Conservation (phyloP, 2,329 filamentous ascomycete genomes). For the Cladosporium sp. region DNA sequence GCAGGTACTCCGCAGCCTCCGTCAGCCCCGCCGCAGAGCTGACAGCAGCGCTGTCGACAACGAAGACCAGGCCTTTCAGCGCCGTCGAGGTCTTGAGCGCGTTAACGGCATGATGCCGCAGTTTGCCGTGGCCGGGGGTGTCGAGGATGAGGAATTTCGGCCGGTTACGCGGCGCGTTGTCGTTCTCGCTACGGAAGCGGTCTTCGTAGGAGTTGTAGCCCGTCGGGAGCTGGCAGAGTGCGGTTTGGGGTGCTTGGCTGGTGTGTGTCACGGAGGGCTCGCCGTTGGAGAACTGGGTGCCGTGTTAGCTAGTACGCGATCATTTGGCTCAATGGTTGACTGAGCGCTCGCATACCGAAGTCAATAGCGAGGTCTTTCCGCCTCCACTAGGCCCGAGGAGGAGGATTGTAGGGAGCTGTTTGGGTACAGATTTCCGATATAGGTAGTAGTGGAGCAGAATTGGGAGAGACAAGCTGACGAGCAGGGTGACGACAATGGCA, state of each 20-base stretch:
- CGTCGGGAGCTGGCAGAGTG: slow-evolving; percentile 51
- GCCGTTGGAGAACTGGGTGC: slow-evolving; percentile 49
- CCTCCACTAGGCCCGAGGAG: slow-evolving; percentile 73
- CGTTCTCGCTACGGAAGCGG: slow-evolving; percentile 59
- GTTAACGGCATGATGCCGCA: slow-evolving; percentile 63
- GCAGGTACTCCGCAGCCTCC: slow-evolving; percentile 74
- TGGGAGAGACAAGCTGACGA: slow-evolving; percentile 68
- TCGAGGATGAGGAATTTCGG: slow-evolving; percentile 73
- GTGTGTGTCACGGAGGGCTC: slow-evolving; percentile 52
- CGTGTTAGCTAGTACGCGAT: neutral
- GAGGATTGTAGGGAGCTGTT: slow-evolving; percentile 64
- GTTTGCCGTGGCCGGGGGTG: slow-evolving; percentile 92
- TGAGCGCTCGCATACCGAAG: slow-evolving; percentile 50
- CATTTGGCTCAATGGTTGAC: slow-evolving; percentile 1
- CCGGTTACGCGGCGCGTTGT: slow-evolving; percentile 52
- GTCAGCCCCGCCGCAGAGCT: slow-evolving; percentile 48
- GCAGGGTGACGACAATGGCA: slow-evolving; percentile 59
- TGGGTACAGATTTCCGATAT: slow-evolving; percentile 58
- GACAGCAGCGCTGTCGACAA: slow-evolving; percentile 64
- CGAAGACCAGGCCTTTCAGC: slow-evolving; percentile 71
- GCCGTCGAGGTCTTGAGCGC: slow-evolving; percentile 43
- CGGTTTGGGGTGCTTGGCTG: slow-evolving; percentile 54
- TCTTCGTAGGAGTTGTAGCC: slow-evolving; percentile 49
- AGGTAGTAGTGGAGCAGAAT: slow-evolving; percentile 71
- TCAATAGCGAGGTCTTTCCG: slow-evolving; percentile 86